Evolutionary conservation across 495 filamentous ascomycete species (phyloP), one percentile per base, ranked within the genome.

Genomic region (Aspergillus baeticus): DNA sequence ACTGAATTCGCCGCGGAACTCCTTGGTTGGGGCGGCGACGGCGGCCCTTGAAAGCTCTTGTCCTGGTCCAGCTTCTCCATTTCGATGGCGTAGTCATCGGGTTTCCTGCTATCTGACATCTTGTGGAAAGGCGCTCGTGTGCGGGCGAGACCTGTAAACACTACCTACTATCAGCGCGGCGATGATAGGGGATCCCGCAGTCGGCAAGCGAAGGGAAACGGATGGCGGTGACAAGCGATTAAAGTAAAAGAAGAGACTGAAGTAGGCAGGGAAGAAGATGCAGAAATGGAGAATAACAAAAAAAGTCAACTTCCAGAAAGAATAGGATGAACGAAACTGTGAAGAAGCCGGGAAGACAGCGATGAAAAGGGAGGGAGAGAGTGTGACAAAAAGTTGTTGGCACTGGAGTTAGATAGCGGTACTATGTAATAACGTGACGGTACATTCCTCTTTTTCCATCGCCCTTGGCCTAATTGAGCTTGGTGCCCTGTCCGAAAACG

Each of bases 81-180:
- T 69, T 91, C 82, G 68, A 92, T 80, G 42, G 82, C 73, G 64
- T 86, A 87, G 63, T 91, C 88, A 64, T 96, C 90, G 62, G 87
- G 84, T 74, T 90, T 94, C 81, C 96, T 95, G 70, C 89, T 89
- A 70, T 89, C 87, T 51, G 78, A 76, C 87, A 89, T 89, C 53
- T 55, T 74, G 29, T 39, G 50, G 26, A 33, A 31, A 11, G 5
- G 31, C 41, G 18, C 15, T 47, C 41, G 42, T 36, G 4, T 51
- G 2, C 10, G n/a, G 46, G 34, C 33, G 47, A 26, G 45, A 34
- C 36, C n/a, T n/a, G n/a, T n/a, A n/a, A n/a, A n/a, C n/a, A n/a
- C n/a, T n/a, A n/a, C n/a, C n/a, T n/a, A n/a, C n/a, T n/a, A n/a
- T n/a, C 33, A 37, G 23, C 7, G 26, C 15, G 37, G 11, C 35